A percentile compares a stretch with the other conserved stretches of the same genome.
Evolutionary conservation across 805 yeast genomes (phyloP).

Genomic region (Saccharomyces jurei): DNA sequence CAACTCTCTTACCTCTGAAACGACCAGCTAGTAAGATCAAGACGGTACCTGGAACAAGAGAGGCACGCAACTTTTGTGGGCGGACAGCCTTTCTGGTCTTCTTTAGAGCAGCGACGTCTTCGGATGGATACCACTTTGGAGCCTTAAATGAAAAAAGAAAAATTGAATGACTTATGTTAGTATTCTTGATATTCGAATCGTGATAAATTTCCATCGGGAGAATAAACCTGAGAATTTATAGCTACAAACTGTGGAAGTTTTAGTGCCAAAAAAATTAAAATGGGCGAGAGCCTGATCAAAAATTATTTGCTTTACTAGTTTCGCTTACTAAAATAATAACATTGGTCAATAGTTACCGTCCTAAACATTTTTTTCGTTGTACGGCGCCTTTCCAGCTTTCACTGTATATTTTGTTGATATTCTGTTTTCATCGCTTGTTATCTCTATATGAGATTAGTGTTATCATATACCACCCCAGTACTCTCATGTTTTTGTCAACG

Average conservation of each 20-base stretch:
- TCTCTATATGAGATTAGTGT: background rate
- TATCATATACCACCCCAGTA: background rate
- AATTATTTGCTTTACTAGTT: background rate
- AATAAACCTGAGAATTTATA: background rate
- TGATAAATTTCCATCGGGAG: background rate
- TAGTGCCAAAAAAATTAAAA: background rate
- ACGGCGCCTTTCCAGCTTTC: background rate
- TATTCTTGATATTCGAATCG: background rate
- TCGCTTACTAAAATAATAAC: background rate
- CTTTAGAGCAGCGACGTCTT: conserved; percentile 79
- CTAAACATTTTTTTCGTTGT: background rate
- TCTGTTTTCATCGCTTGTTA: background rate
- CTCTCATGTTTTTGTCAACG: background rate
- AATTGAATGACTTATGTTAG: background rate
- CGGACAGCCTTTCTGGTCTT: conserved; percentile 80
- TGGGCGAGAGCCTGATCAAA: background rate
- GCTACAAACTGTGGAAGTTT: background rate
- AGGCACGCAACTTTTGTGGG: conserved; percentile 90
- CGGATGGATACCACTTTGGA: conserved; percentile 89
- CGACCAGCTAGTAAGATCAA: conserved; percentile 95
- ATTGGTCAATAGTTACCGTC: background rate
- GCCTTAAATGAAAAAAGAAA: conserved; percentile 35
- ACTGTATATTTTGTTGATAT: background rate
- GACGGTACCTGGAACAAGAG: conserved; percentile 95
- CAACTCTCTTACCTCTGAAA: conserved; percentile 99